phyloP scores from a whole-genome alignment of 768 basidiomycete species.

The Strobilomyces confusus region DNA sequence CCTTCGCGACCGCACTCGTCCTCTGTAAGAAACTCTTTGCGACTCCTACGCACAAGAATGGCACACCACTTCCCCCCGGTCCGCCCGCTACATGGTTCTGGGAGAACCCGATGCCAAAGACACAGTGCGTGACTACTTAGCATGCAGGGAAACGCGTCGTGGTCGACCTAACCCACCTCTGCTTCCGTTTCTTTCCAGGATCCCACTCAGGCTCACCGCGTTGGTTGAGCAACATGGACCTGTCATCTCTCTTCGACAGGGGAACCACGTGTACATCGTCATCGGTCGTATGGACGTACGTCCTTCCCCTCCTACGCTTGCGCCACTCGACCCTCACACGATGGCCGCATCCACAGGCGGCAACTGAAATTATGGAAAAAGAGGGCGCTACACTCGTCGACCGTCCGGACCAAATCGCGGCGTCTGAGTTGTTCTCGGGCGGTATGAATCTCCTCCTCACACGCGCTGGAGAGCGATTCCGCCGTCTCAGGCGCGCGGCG shows the following conservation, averaged over 20 bases:
- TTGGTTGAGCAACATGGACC: conserved; percentile 56
- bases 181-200: neutral
- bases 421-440: conserved; percentile 49
- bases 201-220: conserved; percentile 35
- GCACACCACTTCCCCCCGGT: neutral
- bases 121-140: neutral
- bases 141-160: neutral
- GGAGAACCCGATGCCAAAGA: conserved; percentile 1
- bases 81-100: conserved; percentile 2
- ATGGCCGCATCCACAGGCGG: conserved; percentile 48
- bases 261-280: conserved; percentile 22
- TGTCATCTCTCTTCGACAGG: conserved; percentile 48
- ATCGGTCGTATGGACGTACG: conserved; percentile 19
- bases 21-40: neutral
- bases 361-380: conserved; percentile 58
- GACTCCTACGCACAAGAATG: neutral
- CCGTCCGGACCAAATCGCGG: conserved; percentile 47
- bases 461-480: conserved; percentile 49
- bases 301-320: neutral
- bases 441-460: conserved; percentile 52
- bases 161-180: neutral
- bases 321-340: conserved; percentile 12
- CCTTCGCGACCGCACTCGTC: neutral
- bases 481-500: conserved; percentile 50
- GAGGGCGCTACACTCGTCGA: conserved; percentile 49